Percentiles rank a stretch among this genome's conserved stretches.
Conservation (phyloP, 2,329 filamentous ascomycete species). For the Pezicula carpinea region DNA sequence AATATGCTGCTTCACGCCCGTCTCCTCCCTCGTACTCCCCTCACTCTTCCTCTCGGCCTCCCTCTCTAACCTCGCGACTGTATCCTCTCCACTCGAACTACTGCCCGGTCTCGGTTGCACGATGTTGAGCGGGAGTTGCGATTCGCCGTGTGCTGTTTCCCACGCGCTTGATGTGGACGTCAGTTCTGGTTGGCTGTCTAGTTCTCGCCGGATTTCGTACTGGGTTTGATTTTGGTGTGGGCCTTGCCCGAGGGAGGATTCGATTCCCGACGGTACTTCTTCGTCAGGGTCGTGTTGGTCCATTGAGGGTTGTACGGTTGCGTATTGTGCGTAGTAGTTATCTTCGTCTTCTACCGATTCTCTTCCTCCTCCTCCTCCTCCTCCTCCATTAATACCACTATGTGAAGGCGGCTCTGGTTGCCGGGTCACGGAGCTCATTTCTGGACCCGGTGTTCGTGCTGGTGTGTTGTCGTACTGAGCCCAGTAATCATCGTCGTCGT, state of each 20-base stretch:
- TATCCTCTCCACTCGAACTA: constrained; percentile 48
- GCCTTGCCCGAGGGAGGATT: constrained; percentile 40
- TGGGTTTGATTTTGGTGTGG: constrained; percentile 27
- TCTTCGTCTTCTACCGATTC: constrained; percentile 48
- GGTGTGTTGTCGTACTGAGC: constrained; percentile 71
- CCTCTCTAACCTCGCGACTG: constrained; percentile 53
- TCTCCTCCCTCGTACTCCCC: constrained; percentile 50
- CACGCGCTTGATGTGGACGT: not conserved
- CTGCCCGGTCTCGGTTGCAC: constrained; percentile 55
- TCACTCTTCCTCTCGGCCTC: constrained; percentile 45
- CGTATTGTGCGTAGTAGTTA: constrained; percentile 73
- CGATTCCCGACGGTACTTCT: constrained; percentile 37
- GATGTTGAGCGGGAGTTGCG: constrained; percentile 28
- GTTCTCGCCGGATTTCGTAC: constrained; percentile 21
- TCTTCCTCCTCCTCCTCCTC: constrained; percentile 1
- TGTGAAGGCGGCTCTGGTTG: constrained; percentile 12
- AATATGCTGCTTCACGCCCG: constrained; percentile 75
- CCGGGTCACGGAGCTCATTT: constrained; percentile 59
- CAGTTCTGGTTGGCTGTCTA: constrained; percentile 11
- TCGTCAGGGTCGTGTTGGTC: constrained; percentile 80
- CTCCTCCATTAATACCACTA: too few species aligned
- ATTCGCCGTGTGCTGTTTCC: constrained; percentile 17
- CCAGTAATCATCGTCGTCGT: constrained; percentile 78
- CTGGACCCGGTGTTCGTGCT: constrained; percentile 53
- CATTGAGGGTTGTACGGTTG: constrained; percentile 73